Conservation (phyloP, 805 yeast species). For the Candida koratica region DNA sequence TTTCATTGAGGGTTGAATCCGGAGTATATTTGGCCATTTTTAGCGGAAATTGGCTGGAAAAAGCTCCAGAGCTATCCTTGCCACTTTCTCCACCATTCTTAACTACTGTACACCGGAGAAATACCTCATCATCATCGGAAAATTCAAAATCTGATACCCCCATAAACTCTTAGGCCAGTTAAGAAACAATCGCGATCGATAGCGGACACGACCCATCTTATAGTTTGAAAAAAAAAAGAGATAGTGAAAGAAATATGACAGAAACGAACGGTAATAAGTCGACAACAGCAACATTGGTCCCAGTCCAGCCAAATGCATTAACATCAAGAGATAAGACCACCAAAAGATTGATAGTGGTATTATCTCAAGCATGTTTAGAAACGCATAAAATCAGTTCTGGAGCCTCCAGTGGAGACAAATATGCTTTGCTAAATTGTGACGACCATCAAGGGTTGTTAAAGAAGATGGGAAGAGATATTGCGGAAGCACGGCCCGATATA, state of each 20-base stretch:
- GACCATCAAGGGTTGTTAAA: slow-evolving; percentile 95
- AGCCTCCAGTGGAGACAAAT: slow-evolving; percentile 68
- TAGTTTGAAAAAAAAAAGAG: not conserved
- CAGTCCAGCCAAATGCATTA: slow-evolving; percentile 78
- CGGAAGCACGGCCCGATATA: slow-evolving; percentile 98
- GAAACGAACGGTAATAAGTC: slow-evolving; percentile 1
- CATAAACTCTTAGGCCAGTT: slow-evolving; percentile 1
- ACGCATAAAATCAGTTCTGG: slow-evolving; percentile 86
- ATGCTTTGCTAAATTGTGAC: slow-evolving; percentile 91
- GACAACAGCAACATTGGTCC: slow-evolving; percentile 68
- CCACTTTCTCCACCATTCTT: not conserved
- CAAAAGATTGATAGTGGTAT: slow-evolving; percentile 86
- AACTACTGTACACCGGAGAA: slow-evolving; percentile 7
- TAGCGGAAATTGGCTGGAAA: not conserved
- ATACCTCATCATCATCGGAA: slow-evolving; percentile 15
- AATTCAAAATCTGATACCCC: slow-evolving; percentile 11
- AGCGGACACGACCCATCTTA: slow-evolving; percentile 7
- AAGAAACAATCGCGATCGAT: slow-evolving; percentile 2
- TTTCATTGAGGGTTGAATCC: not conserved
- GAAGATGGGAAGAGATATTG: slow-evolving; percentile 95
- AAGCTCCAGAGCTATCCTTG: not conserved
- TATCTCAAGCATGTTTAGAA: slow-evolving; percentile 92
- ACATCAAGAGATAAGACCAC: slow-evolving; percentile 83
- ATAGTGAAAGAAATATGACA: slow-evolving; percentile 13
- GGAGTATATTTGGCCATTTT: not conserved